Conservation (phyloP, 192 early-diverging fungal species). For the Gaertneriomyces semiglobifer region DNA sequence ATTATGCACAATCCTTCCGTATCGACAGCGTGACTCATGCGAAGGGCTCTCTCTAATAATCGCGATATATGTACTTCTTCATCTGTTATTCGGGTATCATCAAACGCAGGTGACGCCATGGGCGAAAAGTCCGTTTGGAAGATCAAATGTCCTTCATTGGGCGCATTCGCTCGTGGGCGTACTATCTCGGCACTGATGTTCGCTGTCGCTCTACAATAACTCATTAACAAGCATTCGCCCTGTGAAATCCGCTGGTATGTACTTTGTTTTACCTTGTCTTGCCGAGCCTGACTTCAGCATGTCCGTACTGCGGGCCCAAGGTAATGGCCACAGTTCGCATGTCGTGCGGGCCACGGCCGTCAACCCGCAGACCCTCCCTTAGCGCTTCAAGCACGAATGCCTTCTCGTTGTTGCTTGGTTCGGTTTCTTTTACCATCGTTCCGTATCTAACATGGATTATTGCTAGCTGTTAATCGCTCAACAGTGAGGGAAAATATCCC, state of each 20-base stretch:
- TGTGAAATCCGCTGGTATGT: not conserved
- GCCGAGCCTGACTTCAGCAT: slow-evolving; percentile 76
- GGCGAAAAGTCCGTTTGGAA: slow-evolving; percentile 87
- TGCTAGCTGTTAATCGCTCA: no score
- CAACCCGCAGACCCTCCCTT: slow-evolving; percentile 65
- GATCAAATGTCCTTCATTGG: slow-evolving; percentile 81
- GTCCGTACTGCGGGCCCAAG: slow-evolving; percentile 68
- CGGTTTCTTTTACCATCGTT: slow-evolving; percentile 22
- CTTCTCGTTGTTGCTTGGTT: slow-evolving; percentile 70
- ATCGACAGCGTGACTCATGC: slow-evolving; percentile 82
- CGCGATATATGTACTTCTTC: slow-evolving; percentile 83
- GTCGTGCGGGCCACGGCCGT: slow-evolving; percentile 75
- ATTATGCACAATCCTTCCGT: slow-evolving; percentile 96
- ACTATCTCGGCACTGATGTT: slow-evolving; percentile 51
- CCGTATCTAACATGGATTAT: no score
- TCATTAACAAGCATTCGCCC: not conserved
- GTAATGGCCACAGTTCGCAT: slow-evolving; percentile 61
- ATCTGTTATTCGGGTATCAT: slow-evolving; percentile 66
- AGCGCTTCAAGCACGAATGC: slow-evolving; percentile 73
- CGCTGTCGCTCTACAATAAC: slow-evolving; percentile 37
- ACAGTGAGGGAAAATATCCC: no score
- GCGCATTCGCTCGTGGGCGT: slow-evolving; percentile 52
- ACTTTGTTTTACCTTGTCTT: slow-evolving; percentile 54
- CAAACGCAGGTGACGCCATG: slow-evolving; percentile 77
- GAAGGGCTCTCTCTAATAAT: slow-evolving; percentile 84